Percentiles rank a stretch among this genome's conserved stretches.
phyloP scores from a whole-genome alignment of 78 protist species.

The Trichosphaerium sp. region DNA sequence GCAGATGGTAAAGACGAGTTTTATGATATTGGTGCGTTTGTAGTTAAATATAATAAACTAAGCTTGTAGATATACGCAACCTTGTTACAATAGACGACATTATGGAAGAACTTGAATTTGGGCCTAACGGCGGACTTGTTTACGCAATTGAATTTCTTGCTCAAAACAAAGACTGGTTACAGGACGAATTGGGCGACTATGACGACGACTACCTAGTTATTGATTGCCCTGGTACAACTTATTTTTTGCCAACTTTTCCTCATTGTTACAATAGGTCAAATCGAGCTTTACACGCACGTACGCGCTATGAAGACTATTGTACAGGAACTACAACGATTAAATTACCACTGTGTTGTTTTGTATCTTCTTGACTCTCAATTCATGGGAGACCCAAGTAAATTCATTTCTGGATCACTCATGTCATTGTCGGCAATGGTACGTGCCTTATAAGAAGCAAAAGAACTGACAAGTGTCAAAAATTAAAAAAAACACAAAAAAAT shows the following conservation, averaged over 20 bases:
- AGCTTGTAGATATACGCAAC: conserved; percentile 75
- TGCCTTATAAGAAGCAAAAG: not conserved
- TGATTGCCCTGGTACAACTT: conserved; percentile 83
- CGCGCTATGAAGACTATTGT: conserved; percentile 64
- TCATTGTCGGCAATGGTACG: conserved; percentile 83
- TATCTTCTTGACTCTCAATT: conserved; percentile 82
- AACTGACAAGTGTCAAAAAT: not conserved
- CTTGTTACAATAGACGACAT: conserved; percentile 80
- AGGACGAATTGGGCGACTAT: conserved; percentile 74
- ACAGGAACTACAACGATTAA: conserved; percentile 28
- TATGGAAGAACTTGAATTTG: conserved; percentile 79
- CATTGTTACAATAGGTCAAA: conserved; percentile 70
- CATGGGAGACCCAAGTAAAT: conserved; percentile 45
- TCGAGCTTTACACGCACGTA: conserved; percentile 90
- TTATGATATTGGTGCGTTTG: not conserved
- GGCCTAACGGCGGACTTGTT: conserved; percentile 97
- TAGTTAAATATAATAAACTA: not conserved
- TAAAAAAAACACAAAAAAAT: not conserved
- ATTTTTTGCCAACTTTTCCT: not conserved
- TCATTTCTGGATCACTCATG: conserved; percentile 49
- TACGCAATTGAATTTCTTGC: conserved; percentile 87
- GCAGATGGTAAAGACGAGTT: conserved; percentile 71
- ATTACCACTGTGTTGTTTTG: conserved; percentile 37
- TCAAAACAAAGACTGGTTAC: conserved; percentile 76
- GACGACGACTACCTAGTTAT: conserved; percentile 90